Evolutionary conservation across 2,329 filamentous ascomycete species (phyloP).

Genomic region (Colletotrichum theobromicola): DNA sequence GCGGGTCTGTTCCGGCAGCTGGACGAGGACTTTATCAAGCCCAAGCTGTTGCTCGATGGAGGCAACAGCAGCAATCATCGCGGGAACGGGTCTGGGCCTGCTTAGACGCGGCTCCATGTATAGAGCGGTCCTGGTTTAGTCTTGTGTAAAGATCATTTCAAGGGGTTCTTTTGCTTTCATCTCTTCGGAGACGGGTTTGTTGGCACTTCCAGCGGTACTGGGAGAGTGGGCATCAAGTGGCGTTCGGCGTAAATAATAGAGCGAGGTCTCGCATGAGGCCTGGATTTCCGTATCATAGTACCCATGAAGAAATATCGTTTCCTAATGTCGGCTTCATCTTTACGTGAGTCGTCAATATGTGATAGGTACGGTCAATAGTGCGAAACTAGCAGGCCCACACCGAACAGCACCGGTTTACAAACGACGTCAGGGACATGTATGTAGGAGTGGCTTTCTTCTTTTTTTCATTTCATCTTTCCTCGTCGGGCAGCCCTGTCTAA

Average conservation of each 20-base stretch:
- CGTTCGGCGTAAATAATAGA: slow-evolving; percentile 17
- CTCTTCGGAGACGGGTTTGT: neutral
- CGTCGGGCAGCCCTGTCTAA: neutral
- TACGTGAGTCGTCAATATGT: too few species aligned
- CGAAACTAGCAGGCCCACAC: neutral
- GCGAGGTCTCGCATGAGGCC: neutral
- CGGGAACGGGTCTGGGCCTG: slow-evolving; percentile 13
- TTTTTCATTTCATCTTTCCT: slow-evolving; percentile 16
- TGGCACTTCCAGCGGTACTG: neutral
- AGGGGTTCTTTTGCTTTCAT: neutral
- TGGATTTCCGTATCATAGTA: neutral
- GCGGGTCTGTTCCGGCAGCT: slow-evolving; percentile 89
- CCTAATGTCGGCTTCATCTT: neutral
- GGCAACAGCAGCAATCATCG: slow-evolving; percentile 30
- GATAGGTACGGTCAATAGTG: too few species aligned
- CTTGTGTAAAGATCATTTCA: neutral
- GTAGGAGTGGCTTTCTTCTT: neutral
- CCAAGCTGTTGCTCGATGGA: slow-evolving; percentile 83
- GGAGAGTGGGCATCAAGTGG: slow-evolving; percentile 8
- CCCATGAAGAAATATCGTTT: neutral
- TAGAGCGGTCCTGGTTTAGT: neutral
- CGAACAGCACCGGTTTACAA: neutral
- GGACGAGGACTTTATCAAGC: slow-evolving; percentile 97
- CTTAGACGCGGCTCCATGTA: neutral
- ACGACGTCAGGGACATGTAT: too few species aligned